Percentiles rank a stretch among this genome's conserved stretches.
Evolutionary conservation across 768 basidiomycete species (phyloP).

Genomic region (Pleurotus platypus): DNA sequence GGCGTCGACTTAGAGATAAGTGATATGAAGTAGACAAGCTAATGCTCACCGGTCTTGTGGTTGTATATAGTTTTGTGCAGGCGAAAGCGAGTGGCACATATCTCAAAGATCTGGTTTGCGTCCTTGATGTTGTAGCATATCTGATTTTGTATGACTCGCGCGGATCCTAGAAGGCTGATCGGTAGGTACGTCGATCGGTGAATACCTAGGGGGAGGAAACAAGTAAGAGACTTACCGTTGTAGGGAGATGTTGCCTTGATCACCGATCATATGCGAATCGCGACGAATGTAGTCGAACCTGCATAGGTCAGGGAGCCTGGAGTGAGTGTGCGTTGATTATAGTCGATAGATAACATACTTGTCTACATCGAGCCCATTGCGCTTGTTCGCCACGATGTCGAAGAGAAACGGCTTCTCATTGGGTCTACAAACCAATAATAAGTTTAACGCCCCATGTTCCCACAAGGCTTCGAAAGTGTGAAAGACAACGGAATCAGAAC

Average conservation of each 20-base stretch:
- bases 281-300: constrained; percentile 84
- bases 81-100: constrained; percentile 71
- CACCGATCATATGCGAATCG: constrained; percentile 71
- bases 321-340: too few species aligned
- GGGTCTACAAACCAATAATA: constrained; percentile 14
- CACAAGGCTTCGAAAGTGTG: not conserved
- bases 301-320: not conserved
- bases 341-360: constrained; percentile 43
- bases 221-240: constrained; percentile 31
- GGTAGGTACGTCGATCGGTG: not conserved
- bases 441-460: not conserved
- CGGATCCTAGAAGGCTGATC: constrained; percentile 64
- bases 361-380: constrained; percentile 85
- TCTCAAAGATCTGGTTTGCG: constrained; percentile 68
- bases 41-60: constrained; percentile 64
- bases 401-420: constrained; percentile 73
- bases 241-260: constrained; percentile 48
- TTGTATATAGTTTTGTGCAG: constrained; percentile 83
- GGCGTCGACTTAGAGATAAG: not conserved
- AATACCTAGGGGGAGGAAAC: not conserved
- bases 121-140: constrained; percentile 86
- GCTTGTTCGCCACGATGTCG: constrained; percentile 79
- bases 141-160: constrained; percentile 67
- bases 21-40: not conserved
- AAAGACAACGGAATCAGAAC: constrained; percentile 8